These are phyloP conservation scores for Lactifluus volemus DNA, from an alignment of 768 basidiomycete species.

Conservation along the genomic window DNA sequence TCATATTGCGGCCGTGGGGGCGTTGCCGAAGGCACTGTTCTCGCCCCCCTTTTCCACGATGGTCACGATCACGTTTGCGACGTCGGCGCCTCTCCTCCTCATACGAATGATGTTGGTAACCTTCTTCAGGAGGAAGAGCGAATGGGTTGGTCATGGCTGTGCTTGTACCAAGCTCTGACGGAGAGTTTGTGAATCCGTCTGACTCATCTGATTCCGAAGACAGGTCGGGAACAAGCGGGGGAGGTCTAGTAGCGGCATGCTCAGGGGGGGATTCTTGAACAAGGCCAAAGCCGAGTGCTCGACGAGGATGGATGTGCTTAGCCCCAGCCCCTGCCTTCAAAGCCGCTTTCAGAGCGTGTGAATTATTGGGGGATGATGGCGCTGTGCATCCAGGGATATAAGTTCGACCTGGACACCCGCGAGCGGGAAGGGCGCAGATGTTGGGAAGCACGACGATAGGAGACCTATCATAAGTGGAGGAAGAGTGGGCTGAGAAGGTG, in stretches of 20 bases:
- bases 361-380: conserved; percentile 12
- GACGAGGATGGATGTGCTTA: conserved; percentile 37
- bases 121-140: conserved; percentile 13
- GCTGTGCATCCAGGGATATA: conserved; percentile 41
- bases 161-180: conserved; percentile 8
- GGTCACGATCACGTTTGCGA: conserved; percentile 14
- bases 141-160: conserved; percentile 20
- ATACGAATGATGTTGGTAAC: conserved; percentile 12
- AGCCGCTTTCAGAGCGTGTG: conserved; percentile 17
- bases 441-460: conserved; percentile 71
- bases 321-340: conserved; percentile 26
- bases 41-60: conserved; percentile 16
- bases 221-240: conserved; percentile 52
- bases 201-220: conserved; percentile 59
- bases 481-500: conserved; percentile 35
- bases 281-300: conserved; percentile 26
- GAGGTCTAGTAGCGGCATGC: conserved; percentile 24
- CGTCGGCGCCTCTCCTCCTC: conserved; percentile 20
- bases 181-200: conserved; percentile 40
- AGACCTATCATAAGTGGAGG: conserved; percentile 61
- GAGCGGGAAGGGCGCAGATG: conserved; percentile 65
- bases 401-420: conserved; percentile 67
- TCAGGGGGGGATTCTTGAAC: conserved; percentile 8
- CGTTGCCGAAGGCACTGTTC: conserved; percentile 12
- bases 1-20: background rate